phyloP scores from a whole-genome alignment of 768 basidiomycete species.

The Tylopilus balloui region DNA sequence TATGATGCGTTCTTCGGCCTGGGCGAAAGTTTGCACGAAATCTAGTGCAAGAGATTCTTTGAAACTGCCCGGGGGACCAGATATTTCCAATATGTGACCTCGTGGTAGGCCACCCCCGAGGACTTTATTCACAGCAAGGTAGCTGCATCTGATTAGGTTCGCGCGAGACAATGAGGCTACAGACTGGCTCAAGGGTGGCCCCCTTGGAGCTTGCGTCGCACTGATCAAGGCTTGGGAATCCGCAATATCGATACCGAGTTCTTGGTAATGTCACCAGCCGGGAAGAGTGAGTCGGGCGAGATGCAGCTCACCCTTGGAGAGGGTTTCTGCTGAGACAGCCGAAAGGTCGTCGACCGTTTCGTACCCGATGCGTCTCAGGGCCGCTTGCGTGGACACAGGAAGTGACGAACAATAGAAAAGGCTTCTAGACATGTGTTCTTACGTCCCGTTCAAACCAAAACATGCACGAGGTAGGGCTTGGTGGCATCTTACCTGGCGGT shows the following conservation, averaged over 20 bases:
- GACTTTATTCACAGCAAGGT: constrained; percentile 50
- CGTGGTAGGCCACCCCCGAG: constrained; percentile 59
- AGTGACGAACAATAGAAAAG: constrained; percentile 44
- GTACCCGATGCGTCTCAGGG: constrained; percentile 52
- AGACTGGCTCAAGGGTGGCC: constrained; percentile 47
- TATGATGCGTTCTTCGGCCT: constrained; percentile 48
- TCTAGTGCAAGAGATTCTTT: constrained; percentile 55
- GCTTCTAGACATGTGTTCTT: constrained; percentile 35
- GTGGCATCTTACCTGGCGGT: constrained; percentile 4
- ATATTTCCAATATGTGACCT: constrained; percentile 66
- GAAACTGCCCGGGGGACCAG: constrained; percentile 69
- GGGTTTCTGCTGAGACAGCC: constrained; percentile 38
- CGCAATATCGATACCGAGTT: constrained; percentile 44
- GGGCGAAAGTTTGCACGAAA: constrained; percentile 46
- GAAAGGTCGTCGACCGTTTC: constrained; percentile 52
- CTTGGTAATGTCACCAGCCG: constrained; percentile 30
- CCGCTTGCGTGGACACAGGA: constrained; percentile 41
- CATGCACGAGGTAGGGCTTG: constrained; percentile 1
- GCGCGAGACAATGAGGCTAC: constrained; percentile 41
- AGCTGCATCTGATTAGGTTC: constrained; percentile 26
- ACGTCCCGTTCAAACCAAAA: not conserved
- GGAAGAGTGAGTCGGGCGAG: not conserved
- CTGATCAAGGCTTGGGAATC: constrained; percentile 46
- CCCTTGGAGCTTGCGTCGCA: constrained; percentile 34
- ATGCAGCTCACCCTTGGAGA: constrained; percentile 45